phyloP scores from a whole-genome alignment of 2,329 filamentous ascomycete species.

The Tolypocladium pustulatum region DNA sequence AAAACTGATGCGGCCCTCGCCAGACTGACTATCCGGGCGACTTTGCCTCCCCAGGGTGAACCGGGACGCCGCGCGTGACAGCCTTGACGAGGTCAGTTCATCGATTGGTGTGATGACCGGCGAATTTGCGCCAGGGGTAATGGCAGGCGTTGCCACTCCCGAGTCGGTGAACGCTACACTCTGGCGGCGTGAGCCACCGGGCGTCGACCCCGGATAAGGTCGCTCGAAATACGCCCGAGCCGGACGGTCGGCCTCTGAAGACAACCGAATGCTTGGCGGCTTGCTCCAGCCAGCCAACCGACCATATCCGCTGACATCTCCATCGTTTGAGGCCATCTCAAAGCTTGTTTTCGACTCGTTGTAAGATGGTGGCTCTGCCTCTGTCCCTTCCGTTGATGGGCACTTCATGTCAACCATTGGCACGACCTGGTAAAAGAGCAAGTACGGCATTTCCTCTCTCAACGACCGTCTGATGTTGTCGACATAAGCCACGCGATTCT shows the following conservation, averaged over 20 bases:
- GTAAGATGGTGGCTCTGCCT: slow-evolving; percentile 48
- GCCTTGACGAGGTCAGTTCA: slow-evolving; percentile 40
- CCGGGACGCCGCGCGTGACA: slow-evolving; percentile 47
- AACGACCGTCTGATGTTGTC: slow-evolving; percentile 69
- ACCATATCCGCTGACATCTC: slow-evolving; percentile 1
- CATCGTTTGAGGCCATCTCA: slow-evolving; percentile 17
- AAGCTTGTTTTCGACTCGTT: slow-evolving; percentile 37
- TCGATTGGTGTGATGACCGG: slow-evolving; percentile 36
- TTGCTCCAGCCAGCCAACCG: slow-evolving; percentile 16
- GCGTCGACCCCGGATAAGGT: slow-evolving; percentile 23
- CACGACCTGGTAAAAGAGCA: slow-evolving; percentile 90
- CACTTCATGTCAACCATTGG: slow-evolving; percentile 64
- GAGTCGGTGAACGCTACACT: slow-evolving; percentile 41
- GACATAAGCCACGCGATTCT: slow-evolving; percentile 62
- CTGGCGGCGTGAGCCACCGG: slow-evolving; percentile 32
- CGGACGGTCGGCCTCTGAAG: slow-evolving; percentile 40
- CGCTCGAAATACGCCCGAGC: slow-evolving; percentile 36
- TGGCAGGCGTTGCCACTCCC: slow-evolving; percentile 24
- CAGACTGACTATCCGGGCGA: slow-evolving; percentile 46
- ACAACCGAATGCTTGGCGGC: slow-evolving; percentile 43
- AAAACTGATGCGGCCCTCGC: slow-evolving; percentile 46
- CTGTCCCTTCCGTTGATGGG: slow-evolving; percentile 34
- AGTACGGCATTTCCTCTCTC: slow-evolving; percentile 81
- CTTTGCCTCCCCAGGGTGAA: slow-evolving; percentile 40
- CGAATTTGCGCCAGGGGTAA: slow-evolving; percentile 24